Conservation (phyloP, 148 eudicot species). For the Bassia scoparia region DNA sequence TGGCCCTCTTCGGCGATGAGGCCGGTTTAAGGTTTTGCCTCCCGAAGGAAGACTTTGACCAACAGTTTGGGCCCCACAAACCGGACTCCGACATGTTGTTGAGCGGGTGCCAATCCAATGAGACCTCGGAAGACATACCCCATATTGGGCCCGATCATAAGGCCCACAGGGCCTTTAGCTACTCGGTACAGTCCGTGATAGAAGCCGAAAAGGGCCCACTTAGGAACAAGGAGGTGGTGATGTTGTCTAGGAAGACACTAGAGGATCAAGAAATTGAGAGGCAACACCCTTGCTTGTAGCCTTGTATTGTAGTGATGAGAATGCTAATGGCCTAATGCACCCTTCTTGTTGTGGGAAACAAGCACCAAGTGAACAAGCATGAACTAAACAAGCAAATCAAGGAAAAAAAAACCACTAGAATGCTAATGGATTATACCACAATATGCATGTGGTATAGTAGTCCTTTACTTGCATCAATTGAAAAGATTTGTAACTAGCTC, state of each 20-base stretch:
- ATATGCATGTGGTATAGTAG: no score
- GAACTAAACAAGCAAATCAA: no score
- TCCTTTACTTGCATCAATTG: no score
- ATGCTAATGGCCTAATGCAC: constrained; percentile 49
- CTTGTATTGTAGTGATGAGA: constrained; percentile 66
- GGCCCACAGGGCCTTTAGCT: constrained; percentile 61
- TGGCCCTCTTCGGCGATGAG: constrained; percentile 39
- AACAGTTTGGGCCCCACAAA: constrained; percentile 21
- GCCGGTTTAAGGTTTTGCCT: constrained; percentile 46
- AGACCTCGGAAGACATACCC: constrained; percentile 48
- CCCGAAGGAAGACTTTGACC: constrained; percentile 25
- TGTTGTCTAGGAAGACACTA: constrained; percentile 41
- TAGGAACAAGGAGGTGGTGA: constrained; percentile 50
- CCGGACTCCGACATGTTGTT: constrained; percentile 50
- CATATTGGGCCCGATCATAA: constrained; percentile 23
- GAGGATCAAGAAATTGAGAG: constrained; percentile 30
- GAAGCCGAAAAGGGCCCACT: constrained; percentile 34
- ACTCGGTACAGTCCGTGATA: constrained; percentile 45
- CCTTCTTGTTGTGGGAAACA: constrained; percentile 37
- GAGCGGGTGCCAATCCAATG: constrained; percentile 61
- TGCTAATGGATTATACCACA: no score
- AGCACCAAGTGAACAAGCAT: not conserved
- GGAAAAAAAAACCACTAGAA: no score
- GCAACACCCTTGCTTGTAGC: constrained; percentile 74
- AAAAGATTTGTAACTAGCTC: no score